Conservation (phyloP, 805 yeast genomes). For the Teunomyces pallodes region DNA sequence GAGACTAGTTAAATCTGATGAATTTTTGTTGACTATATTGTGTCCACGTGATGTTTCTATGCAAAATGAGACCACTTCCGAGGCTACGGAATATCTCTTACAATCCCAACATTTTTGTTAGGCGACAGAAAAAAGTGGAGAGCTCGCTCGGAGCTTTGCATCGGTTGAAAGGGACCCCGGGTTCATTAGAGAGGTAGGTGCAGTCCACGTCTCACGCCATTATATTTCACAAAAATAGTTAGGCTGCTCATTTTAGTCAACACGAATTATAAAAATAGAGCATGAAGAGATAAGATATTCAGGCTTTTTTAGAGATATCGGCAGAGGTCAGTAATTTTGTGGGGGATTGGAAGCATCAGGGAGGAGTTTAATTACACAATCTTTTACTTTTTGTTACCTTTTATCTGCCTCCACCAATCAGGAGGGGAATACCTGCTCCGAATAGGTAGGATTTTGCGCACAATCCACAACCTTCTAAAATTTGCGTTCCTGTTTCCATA, state of each 20-base stretch:
- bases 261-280: too few species aligned
- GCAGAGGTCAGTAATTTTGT: too few species aligned
- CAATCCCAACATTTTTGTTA: not conserved
- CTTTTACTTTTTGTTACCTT: not conserved
- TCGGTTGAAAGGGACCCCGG: not conserved
- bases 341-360: too few species aligned
- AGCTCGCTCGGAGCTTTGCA: not conserved
- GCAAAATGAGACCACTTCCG: not conserved
- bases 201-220: too few species aligned
- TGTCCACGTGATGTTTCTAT: not conserved
- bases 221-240: too few species aligned
- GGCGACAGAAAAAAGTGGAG: slow-evolving; percentile 1
- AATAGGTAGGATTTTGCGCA: not conserved
- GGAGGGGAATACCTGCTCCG: not conserved
- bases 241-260: too few species aligned
- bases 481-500: not conserved
- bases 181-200: too few species aligned
- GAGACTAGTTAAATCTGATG: too few species aligned
- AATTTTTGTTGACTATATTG: not conserved
- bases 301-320: too few species aligned
- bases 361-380: too few species aligned
- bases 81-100: not conserved
- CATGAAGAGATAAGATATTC: too few species aligned
- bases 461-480: not conserved
- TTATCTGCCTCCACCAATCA: not conserved